phyloP scores from a whole-genome alignment of 495 filamentous ascomycete species.

The Barbatosphaeria neglecta region DNA sequence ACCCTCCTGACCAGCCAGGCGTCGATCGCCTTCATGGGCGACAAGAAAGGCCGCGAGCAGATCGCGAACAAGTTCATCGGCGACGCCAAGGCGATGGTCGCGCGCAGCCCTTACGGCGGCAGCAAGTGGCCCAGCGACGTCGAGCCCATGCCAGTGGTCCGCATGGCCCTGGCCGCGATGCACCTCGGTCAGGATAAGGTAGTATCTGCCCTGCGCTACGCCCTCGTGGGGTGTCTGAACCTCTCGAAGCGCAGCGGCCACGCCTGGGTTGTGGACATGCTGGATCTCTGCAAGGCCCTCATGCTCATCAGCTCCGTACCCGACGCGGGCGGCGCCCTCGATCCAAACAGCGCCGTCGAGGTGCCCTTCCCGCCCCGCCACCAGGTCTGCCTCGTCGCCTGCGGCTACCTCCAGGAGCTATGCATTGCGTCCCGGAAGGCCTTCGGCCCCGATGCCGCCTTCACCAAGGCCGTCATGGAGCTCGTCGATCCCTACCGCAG shows the following conservation, averaged over 20 bases:
- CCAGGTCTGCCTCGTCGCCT: constrained; percentile 7
- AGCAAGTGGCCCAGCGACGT: constrained; percentile 9
- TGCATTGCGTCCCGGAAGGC: constrained; percentile 1
- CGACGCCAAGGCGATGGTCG: neutral
- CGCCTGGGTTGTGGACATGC: constrained; percentile 12
- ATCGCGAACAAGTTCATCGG: constrained; percentile 6
- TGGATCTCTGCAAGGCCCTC: constrained; percentile 5
- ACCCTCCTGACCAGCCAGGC: neutral
- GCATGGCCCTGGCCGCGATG: constrained; percentile 6
- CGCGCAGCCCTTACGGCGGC: neutral
- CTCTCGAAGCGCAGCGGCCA: constrained; percentile 2
- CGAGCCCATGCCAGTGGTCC: constrained; percentile 11
- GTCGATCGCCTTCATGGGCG: neutral
- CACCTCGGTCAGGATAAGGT: constrained; percentile 6
- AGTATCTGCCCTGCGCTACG: constrained; percentile 6
- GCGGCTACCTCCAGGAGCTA: constrained; percentile 8
- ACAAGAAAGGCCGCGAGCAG: constrained; percentile 4
- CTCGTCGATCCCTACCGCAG: neutral
- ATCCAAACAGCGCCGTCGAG: neutral
- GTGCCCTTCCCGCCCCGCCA: constrained; percentile 3
- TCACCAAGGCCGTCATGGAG: constrained; percentile 3
- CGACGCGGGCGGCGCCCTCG: too few species aligned
- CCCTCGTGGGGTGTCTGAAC: constrained; percentile 8
- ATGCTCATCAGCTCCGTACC: neutral
- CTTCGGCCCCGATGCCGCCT: constrained; percentile 8